These are phyloP conservation scores for Wilcoxina mikolae DNA, from an alignment of 495 filamentous ascomycete genomes.

Conservation along the genomic window DNA sequence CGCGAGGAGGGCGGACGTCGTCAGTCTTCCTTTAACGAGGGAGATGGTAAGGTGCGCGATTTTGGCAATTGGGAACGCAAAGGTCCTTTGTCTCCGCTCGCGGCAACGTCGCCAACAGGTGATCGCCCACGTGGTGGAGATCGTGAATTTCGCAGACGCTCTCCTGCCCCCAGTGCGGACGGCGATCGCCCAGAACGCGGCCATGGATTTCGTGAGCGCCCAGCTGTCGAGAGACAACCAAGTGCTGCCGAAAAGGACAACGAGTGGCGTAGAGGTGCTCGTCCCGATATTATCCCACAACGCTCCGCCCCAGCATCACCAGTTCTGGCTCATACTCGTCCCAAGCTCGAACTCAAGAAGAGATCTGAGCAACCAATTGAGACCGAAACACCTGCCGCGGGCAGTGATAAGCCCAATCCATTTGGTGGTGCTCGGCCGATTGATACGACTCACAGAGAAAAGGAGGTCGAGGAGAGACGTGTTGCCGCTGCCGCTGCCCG, in stretches of 20 bases:
- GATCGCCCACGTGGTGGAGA: constrained; percentile 62
- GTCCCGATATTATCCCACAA: constrained; percentile 44
- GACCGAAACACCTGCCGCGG: constrained; percentile 20
- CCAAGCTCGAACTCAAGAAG: constrained; percentile 39
- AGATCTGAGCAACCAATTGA: constrained; percentile 46
- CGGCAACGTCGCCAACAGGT: constrained; percentile 41
- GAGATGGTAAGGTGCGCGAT: constrained; percentile 71
- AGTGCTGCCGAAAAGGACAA: constrained; percentile 60
- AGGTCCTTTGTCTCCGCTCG: constrained; percentile 66
- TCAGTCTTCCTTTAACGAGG: constrained; percentile 33
- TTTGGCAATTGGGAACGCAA: constrained; percentile 91
- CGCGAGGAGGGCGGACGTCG: constrained; percentile 38
- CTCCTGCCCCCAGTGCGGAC: constrained; percentile 19
- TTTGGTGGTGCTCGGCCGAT: constrained; percentile 53
- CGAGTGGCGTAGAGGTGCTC: constrained; percentile 73
- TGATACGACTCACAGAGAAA: constrained; percentile 48
- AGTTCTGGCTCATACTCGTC: constrained; percentile 26
- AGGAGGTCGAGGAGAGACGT: constrained; percentile 77
- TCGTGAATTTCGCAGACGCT: constrained; percentile 30
- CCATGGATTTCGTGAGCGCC: constrained; percentile 23
- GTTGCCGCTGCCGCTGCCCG: constrained; percentile 58
- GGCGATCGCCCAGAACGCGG: constrained; percentile 3
- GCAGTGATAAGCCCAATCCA: constrained; percentile 47
- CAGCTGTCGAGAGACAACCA: constrained; percentile 19
- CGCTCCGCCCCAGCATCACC: constrained; percentile 13